phyloP scores from a whole-genome alignment of 345 rosid species.

The Rhodamnia rubescens region DNA sequence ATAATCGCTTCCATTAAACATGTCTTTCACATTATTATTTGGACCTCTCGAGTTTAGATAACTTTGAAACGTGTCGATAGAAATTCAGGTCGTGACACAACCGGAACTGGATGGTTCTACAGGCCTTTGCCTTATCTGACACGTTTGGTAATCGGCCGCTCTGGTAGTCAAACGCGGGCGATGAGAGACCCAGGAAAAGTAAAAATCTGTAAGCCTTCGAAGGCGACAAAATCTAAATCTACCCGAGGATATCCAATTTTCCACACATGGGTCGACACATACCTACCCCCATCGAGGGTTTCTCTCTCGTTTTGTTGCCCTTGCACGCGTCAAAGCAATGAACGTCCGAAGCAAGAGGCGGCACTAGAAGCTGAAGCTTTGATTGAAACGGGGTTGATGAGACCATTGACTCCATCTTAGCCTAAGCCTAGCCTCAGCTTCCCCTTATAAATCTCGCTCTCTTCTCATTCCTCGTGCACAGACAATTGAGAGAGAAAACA shows the following conservation, averaged over 20 bases:
- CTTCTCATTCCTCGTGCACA: neutral
- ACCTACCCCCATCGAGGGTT: neutral
- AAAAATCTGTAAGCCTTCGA: neutral
- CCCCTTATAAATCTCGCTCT: neutral
- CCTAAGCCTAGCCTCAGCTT: neutral
- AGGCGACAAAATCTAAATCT: neutral
- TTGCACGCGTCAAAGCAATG: neutral
- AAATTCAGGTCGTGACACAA: no score
- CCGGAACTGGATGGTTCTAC: no score
- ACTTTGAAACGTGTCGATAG: no score
- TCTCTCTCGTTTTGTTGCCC: neutral
- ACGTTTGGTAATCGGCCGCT: no score
- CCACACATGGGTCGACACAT: neutral
- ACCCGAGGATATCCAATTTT: neutral
- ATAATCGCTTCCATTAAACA: no score
- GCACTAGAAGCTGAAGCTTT: neutral
- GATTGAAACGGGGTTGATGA: neutral
- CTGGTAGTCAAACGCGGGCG: no score
- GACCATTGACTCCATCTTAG: neutral
- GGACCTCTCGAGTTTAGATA: no score
- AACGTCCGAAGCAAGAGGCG: neutral
- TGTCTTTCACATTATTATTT: no score
- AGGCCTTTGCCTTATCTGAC: no score
- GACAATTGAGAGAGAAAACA: neutral
- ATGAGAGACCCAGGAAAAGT: neutral